These are phyloP conservation scores for Talaromyces borbonicus DNA, from an alignment of 495 filamentous ascomycete genomes.

Conservation along the genomic window DNA sequence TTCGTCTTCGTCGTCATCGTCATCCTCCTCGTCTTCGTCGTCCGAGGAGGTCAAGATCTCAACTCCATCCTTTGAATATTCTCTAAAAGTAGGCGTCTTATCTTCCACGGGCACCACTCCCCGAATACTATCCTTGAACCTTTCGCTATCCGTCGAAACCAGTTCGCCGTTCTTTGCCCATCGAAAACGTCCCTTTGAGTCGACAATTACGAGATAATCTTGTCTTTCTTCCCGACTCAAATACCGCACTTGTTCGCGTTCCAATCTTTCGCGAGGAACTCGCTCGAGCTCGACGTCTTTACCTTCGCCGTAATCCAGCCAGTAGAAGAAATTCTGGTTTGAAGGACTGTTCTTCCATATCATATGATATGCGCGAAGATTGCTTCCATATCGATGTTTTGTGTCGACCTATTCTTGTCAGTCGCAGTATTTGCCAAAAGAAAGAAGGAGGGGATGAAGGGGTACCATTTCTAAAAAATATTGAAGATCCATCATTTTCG, in stretches of 20 bases:
- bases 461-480: constrained; percentile 89
- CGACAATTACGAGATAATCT: constrained; percentile 63
- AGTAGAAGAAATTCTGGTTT: constrained; percentile 87
- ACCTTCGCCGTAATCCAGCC: constrained; percentile 81
- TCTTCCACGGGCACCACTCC: constrained; percentile 66
- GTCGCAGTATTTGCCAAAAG: background rate
- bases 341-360: constrained; percentile 72
- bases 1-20: background rate
- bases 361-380: constrained; percentile 73
- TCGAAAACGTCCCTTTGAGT: constrained; percentile 54
- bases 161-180: constrained; percentile 72
- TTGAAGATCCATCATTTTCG: constrained; percentile 75
- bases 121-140: constrained; percentile 67
- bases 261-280: constrained; percentile 55
- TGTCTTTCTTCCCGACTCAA: constrained; percentile 61
- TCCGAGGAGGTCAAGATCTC: background rate
- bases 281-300: constrained; percentile 43
- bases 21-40: background rate
- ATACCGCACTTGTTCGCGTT: constrained; percentile 64
- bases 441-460: background rate
- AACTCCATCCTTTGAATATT: constrained; percentile 9
- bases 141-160: constrained; percentile 60
- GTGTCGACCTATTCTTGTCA: constrained; percentile 33
- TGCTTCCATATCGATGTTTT: constrained; percentile 81
- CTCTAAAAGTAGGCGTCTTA: constrained; percentile 38